Base-by-base conservation (phyloP, 148 eudicot genomes). In the Silene uniflora region DNA sequence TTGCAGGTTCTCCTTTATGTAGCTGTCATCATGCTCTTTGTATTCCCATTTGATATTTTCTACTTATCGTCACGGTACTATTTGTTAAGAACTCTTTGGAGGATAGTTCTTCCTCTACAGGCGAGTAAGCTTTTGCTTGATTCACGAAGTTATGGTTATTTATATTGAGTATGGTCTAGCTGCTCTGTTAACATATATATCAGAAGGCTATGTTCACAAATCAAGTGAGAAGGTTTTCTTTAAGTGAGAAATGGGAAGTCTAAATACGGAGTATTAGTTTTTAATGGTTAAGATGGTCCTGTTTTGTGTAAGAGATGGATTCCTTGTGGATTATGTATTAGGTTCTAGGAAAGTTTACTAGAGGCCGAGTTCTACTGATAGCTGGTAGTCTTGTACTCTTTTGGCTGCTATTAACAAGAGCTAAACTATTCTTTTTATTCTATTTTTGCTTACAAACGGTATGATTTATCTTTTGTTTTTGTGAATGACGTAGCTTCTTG, bases 101-200 rank as follows among this genome's bases (percentile, higher is more conserved):
- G 98, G 84, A 91, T 96, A 83, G 80, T 89, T 72, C 85, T 96
- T 78, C 99, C 99, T 67, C 82, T 96, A 49, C 99, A 96, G 99
- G 99, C 85, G 86, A 89, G 95, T 91, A 77, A 71, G 58, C 71
- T 78, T 22, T 68, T 70, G 52, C 49, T 60, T 63, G 29, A 46
- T 76, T 72, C 14, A 22, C 46, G 23, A 49, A 29, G 10, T 59
- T 19, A 16, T 58, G 35, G 62, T 66, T 56, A 23, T 35, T 62
- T n/a, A 19, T 61, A 73, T 49, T 66, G 59, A 49, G n/a, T 39
- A 39, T 39, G 44, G 44, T 39, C 44, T 39, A 39, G 44, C 9
- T 39, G 44, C 44, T 39, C 44, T 39, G 9, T 39, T 9, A 39
- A 39, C 44, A 39, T 6, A 39, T 39, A 39, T 39, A 39, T 39